These are phyloP conservation scores for Gloeostereum incarnatum DNA, from an alignment of 768 basidiomycete genomes.

Conservation along the genomic window DNA sequence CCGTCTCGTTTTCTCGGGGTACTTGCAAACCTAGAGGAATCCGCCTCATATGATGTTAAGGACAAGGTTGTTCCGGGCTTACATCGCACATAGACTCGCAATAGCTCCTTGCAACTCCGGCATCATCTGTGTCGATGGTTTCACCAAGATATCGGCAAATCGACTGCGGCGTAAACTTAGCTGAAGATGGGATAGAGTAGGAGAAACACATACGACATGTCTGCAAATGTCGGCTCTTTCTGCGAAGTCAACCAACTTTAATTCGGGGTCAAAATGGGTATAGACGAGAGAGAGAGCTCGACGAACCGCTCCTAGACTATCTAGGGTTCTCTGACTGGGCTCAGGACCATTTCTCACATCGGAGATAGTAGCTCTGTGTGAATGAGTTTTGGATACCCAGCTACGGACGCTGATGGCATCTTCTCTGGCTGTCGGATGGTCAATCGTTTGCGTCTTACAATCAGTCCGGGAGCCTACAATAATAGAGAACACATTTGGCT, in stretches of 20 bases:
- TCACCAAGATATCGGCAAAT: conserved; percentile 84
- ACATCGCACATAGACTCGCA: conserved; percentile 83
- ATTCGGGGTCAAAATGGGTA: neutral
- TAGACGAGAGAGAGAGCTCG: neutral
- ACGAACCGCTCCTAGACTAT: conserved; percentile 56
- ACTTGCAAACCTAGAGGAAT: conserved; percentile 59
- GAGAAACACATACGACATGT: conserved; percentile 48
- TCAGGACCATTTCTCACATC: conserved; percentile 38
- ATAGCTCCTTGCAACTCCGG: conserved; percentile 33
- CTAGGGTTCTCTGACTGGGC: conserved; percentile 58
- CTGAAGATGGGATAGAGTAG: neutral
- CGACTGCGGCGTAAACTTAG: conserved; percentile 25
- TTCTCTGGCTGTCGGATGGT: conserved; percentile 50
- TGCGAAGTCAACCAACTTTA: conserved; percentile 35
- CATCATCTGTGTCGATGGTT: conserved; percentile 38
- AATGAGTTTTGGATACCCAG: conserved; percentile 37
- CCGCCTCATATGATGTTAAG: neutral
- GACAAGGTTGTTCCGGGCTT: conserved; percentile 11
- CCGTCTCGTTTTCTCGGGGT: conserved; percentile 53
- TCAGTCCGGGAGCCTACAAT: conserved; percentile 39
- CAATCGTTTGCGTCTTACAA: neutral
- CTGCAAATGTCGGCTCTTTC: conserved; percentile 55
- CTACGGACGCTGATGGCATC: conserved; percentile 50
- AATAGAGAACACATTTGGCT: conserved; percentile 75
- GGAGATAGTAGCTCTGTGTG: conserved; percentile 32